These are phyloP conservation scores for Phaffomyces thermotolerans DNA, from an alignment of 805 yeast species.

Conservation along the genomic window DNA sequence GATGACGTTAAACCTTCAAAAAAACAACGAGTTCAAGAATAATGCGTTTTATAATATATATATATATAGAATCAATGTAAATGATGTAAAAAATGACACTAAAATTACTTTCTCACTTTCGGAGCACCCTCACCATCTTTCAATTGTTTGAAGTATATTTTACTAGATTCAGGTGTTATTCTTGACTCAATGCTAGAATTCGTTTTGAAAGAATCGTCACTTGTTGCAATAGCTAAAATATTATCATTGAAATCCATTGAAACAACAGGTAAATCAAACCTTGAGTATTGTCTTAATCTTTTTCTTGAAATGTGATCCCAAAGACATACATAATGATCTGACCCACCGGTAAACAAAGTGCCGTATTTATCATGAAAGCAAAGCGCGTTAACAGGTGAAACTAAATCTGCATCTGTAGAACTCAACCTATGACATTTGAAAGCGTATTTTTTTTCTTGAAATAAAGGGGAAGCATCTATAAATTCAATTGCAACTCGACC, in stretches of 20 bases:
- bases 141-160: slow-evolving; percentile 13
- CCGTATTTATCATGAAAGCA: slow-evolving; percentile 71
- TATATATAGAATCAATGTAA: neutral
- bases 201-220: slow-evolving; percentile 43
- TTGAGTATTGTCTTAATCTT: slow-evolving; percentile 65
- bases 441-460: slow-evolving; percentile 50
- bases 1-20: slow-evolving; percentile 20
- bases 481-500: slow-evolving; percentile 76
- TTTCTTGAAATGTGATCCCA: slow-evolving; percentile 87
- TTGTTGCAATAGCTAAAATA: slow-evolving; percentile 37
- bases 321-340: slow-evolving; percentile 80
- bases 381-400: slow-evolving; percentile 73
- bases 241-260: slow-evolving; percentile 30
- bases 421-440: slow-evolving; percentile 71
- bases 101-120: slow-evolving; percentile 1
- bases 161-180: slow-evolving; percentile 8
- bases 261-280: slow-evolving; percentile 38
- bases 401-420: slow-evolving; percentile 43
- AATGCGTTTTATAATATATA: neutral
- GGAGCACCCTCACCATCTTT: slow-evolving; percentile 17
- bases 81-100: neutral
- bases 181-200: slow-evolving; percentile 20
- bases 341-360: slow-evolving; percentile 82
- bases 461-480: slow-evolving; percentile 41
- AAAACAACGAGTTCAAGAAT: slow-evolving; percentile 16